Conservation (phyloP, 2,329 filamentous ascomycete species). For the Ceratocystis eucalypticola region DNA sequence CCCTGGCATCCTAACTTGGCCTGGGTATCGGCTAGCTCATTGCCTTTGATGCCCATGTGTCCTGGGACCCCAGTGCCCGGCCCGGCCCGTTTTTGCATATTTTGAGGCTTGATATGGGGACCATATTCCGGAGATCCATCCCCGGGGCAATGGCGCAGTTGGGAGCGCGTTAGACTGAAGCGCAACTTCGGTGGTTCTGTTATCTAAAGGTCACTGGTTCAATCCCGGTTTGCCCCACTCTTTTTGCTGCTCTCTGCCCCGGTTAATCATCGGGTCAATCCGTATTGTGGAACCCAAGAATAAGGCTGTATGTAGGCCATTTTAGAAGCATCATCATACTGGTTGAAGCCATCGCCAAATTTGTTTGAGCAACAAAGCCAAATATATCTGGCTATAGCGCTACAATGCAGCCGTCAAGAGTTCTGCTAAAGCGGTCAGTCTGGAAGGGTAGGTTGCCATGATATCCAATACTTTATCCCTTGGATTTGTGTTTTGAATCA, state of each 20-base stretch:
- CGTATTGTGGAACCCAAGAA: not conserved
- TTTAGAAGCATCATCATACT: not conserved
- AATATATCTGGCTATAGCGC: not conserved
- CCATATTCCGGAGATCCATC: not conserved
- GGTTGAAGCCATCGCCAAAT: slow-evolving; percentile 1
- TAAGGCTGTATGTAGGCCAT: not conserved
- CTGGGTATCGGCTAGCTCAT: too few relatives aligned
- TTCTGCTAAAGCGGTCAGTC: slow-evolving; percentile 60
- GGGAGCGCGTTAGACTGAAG: slow-evolving; percentile 18
- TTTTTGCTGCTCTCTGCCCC: not conserved
- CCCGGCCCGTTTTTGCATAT: not conserved
- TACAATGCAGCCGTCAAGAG: slow-evolving; percentile 54
- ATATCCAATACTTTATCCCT: not conserved
- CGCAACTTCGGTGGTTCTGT: slow-evolving; percentile 14
- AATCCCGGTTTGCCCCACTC: slow-evolving; percentile 18
- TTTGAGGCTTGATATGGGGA: not conserved
- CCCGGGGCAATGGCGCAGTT: slow-evolving; percentile 17
- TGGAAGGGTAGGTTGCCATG: slow-evolving; percentile 58
- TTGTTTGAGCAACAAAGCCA: not conserved
- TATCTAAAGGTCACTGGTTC: slow-evolving; percentile 17
- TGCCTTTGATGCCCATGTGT: too few relatives aligned
- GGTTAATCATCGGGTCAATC: not conserved
- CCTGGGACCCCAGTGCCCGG: not conserved
- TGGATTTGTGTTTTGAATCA: not conserved
- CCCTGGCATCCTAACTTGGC: too few relatives aligned